Percentiles rank a stretch among this genome's conserved stretches.
Evolutionary conservation across 805 yeast species (phyloP).

Genomic region (Sporopachydermia lactativora): DNA sequence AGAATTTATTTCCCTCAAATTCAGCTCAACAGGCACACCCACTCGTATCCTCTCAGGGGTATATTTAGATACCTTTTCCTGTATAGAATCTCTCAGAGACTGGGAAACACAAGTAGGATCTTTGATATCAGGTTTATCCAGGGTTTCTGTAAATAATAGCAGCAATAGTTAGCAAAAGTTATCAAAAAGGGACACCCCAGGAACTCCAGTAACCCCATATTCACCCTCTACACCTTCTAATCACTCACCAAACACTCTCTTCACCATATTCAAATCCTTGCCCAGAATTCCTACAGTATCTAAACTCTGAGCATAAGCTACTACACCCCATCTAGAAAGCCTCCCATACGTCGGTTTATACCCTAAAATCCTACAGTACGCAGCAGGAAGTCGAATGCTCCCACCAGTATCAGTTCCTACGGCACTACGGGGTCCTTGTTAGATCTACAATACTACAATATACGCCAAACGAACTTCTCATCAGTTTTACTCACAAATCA

Average conservation of each 20-base stretch:
- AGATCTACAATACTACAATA: background rate
- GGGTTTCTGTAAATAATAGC: conserved; percentile 12
- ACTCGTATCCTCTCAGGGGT: conserved; percentile 27
- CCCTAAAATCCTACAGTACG: conserved; percentile 72
- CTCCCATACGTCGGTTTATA: conserved; percentile 93
- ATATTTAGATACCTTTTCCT: conserved; percentile 7
- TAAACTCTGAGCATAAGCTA: conserved; percentile 84
- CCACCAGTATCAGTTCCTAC: conserved; percentile 98
- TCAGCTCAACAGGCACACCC: conserved; percentile 65
- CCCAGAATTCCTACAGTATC: conserved; percentile 88
- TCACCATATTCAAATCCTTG: conserved; percentile 28
- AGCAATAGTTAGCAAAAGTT: background rate
- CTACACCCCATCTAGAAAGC: conserved; percentile 81
- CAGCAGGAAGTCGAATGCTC: conserved; percentile 83
- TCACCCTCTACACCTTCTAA: too few species aligned
- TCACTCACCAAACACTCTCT: conserved; percentile 30
- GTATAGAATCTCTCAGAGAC: conserved; percentile 20
- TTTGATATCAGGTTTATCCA: conserved; percentile 49
- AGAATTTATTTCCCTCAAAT: conserved; percentile 37
- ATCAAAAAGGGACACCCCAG: too few species aligned
- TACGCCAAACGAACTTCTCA: background rate
- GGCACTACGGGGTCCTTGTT: conserved; percentile 19
- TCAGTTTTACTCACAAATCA: conserved; percentile 27
- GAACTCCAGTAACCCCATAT: too few species aligned
- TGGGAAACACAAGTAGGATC: conserved; percentile 63